Conservation (phyloP, 2,329 filamentous ascomycete genomes). For the Colletotrichum sp. region DNA sequence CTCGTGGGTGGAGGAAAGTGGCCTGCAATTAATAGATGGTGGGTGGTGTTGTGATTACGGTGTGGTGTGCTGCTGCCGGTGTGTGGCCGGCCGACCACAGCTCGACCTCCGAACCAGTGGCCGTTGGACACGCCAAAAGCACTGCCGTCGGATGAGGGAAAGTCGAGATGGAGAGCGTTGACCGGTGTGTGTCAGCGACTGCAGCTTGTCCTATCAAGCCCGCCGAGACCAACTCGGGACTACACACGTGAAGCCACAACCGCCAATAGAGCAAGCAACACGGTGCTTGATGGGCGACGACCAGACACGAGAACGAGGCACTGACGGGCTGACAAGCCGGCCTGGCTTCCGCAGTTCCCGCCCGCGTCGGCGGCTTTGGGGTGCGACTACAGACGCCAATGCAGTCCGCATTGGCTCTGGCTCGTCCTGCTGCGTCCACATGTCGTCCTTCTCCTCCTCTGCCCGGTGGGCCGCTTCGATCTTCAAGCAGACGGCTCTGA, state of each 20-base stretch:
- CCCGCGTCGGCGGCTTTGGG: background rate
- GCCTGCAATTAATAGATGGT: background rate
- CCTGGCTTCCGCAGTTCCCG: slow-evolving; percentile 4
- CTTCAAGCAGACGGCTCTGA: background rate
- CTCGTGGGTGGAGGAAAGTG: background rate
- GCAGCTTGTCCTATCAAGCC: background rate
- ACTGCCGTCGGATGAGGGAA: background rate
- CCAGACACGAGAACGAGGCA: background rate
- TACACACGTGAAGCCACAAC: background rate
- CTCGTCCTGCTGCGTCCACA: background rate
- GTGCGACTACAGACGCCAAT: background rate
- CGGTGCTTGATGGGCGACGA: background rate
- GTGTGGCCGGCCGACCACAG: background rate
- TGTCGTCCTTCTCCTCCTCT: background rate
- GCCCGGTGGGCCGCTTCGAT: background rate
- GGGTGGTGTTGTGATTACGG: background rate
- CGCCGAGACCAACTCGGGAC: background rate
- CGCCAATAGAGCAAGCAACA: slow-evolving; percentile 8
- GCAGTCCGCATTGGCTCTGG: background rate
- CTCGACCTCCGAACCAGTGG: background rate
- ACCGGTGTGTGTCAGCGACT: slow-evolving; percentile 4
- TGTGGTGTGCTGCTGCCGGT: background rate
- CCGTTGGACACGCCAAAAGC: slow-evolving; percentile 5
- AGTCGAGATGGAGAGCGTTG: background rate
- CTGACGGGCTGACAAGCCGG: background rate